Conservation (phyloP, 1,284 basidiomycete species). For the Clitocybe nebularis region DNA sequence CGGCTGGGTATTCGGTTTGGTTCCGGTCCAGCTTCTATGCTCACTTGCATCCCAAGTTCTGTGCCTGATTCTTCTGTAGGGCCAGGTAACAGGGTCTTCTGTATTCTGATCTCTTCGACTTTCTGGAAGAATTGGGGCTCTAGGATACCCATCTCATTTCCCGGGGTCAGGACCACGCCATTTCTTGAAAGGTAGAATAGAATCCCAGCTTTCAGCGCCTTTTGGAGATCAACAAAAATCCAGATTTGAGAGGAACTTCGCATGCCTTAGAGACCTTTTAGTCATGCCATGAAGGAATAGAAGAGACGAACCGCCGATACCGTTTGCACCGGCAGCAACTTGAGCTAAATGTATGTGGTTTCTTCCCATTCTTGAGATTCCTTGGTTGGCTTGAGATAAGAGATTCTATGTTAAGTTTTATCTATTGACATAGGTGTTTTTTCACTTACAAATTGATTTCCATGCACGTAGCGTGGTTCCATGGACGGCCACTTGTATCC, state of each 20-base stretch:
- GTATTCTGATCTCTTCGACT: too few species aligned
- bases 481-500: too few species aligned
- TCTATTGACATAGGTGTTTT: background rate
- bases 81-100: too few species aligned
- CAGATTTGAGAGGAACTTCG: conserved; percentile 67
- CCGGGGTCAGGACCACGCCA: conserved; percentile 80
- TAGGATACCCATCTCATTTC: conserved; percentile 57
- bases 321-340: conserved; percentile 55
- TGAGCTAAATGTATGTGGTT: conserved; percentile 90
- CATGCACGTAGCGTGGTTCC: conserved; percentile 71
- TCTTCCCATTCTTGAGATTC: conserved; percentile 80
- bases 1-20: too few species aligned
- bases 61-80: too few species aligned
- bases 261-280: conserved; percentile 54
- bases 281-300: background rate
- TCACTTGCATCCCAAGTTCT: too few species aligned
- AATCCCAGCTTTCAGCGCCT: conserved; percentile 69
- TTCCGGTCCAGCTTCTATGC: too few species aligned
- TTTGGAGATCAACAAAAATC: conserved; percentile 71
- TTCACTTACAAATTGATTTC: conserved; percentile 67
- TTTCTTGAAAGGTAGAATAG: conserved; percentile 76
- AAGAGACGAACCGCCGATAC: conserved; percentile 64
- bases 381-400: conserved; percentile 47
- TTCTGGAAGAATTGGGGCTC: conserved; percentile 56
- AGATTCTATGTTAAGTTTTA: conserved; percentile 7